Evolutionary conservation across 1,284 basidiomycete genomes (phyloP), one percentile per base, ranked within the genome.

Genomic region (Neotropicomus parvogracilis): DNA sequence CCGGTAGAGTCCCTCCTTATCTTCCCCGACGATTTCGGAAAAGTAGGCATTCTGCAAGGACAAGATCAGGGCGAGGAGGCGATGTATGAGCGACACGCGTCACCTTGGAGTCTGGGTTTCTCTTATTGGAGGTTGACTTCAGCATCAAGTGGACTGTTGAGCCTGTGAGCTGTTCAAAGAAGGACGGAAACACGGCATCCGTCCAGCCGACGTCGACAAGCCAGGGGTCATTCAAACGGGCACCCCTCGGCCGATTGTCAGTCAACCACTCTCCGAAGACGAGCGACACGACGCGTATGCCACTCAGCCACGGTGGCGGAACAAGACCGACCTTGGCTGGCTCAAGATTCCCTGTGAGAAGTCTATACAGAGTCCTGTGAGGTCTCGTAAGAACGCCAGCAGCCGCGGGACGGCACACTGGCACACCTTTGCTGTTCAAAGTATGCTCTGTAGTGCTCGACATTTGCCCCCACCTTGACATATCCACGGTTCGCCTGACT

Each of bases 401-500:
- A 9, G 24, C 24, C 5, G 24, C 5, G 8, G 24, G 8, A 4
- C 24, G 8, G 5, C 24, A 8, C 24, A 8, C 4, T 24, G 24
- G 8, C 4, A 24, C n/a, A 65, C 63, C 63, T 58, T 40, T 65
- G 63, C 3, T 65, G 59, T 20, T 69, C 63, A 46, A 65, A 68
- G 31, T 60, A 54, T 0, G 33, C 64, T 31, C 63, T 54, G 19
- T 64, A 48, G 16, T 64, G 61, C 3, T 40, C 44, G 1, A 44
- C 20, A 4, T 24, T 16, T 3, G 45, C 13, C 3, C 54, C 54
- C 2, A 34, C 28, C 38, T 48, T 43, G 46, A 66, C 43, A 14
- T 65, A 68, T 2, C 67, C 63, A 9, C 64, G 39, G n/a, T 65
- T 65, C 1, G 63, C 63, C 27, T 51, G 48, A 27, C 63, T 68